Evolutionary conservation across 257 asterid species (phyloP).

Genomic region (Cordia subcordata): DNA sequence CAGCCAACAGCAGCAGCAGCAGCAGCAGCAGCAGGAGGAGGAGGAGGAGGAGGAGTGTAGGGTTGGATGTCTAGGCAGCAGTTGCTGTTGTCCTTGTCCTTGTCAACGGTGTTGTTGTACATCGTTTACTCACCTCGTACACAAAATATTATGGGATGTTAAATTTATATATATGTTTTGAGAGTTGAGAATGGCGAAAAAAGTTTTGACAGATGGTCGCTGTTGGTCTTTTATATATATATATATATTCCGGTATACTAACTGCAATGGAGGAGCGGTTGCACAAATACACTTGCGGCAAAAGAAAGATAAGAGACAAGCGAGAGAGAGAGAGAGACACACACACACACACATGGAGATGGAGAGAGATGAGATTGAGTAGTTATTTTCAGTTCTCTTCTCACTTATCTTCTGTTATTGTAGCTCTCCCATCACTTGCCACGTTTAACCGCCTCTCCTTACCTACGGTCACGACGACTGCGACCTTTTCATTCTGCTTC

Average conservation of each 20-base stretch:
- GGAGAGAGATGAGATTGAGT: slow-evolving; percentile 3
- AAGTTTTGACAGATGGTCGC: neutral
- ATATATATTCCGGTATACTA: neutral
- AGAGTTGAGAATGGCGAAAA: neutral
- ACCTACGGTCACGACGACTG: too few species aligned
- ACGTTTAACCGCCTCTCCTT: too few species aligned
- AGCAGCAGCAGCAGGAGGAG: neutral
- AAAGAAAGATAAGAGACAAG: too few species aligned
- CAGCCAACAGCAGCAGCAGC: neutral
- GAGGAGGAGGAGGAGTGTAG: slow-evolving; percentile 7
- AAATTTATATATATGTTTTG: too few species aligned
- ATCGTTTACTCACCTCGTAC: slow-evolving; percentile 8
- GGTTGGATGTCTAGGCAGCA: neutral
- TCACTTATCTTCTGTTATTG: too few species aligned
- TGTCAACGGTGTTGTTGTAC: neutral
- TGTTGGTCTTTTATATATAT: neutral
- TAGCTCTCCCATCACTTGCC: too few species aligned
- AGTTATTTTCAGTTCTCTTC: slow-evolving; percentile 21
- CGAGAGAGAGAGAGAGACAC: slow-evolving; percentile 5
- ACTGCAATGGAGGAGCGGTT: slow-evolving; percentile 12
- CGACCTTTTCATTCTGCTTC: too few species aligned
- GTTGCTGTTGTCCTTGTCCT: neutral
- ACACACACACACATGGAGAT: neutral
- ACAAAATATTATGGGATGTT: too few species aligned
- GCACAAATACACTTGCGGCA: slow-evolving; percentile 1